phyloP scores from a whole-genome alignment of 345 rosid genomes.

The Citrus maxima region DNA sequence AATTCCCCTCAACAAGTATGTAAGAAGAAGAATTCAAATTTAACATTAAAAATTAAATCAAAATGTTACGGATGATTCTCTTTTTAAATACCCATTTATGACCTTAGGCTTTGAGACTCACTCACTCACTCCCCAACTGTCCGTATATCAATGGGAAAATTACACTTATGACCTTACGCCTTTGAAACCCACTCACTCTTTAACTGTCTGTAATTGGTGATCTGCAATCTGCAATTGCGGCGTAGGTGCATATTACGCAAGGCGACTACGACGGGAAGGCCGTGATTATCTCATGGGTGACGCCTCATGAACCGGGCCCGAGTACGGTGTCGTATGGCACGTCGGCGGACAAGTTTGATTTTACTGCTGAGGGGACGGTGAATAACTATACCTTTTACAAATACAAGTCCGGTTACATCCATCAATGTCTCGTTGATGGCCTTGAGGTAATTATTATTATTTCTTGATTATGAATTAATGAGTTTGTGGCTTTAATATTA shows the following conservation, averaged over 20 bases:
- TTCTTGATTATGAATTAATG: constrained; percentile 8
- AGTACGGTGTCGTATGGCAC: constrained; percentile 61
- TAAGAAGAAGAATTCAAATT: constrained; percentile 4
- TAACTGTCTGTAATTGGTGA: not conserved
- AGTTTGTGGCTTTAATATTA: not conserved
- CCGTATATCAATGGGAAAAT: too few species aligned
- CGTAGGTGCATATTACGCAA: constrained; percentile 87
- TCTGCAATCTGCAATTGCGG: too few species aligned
- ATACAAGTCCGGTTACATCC: constrained; percentile 84
- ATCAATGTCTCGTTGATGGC: constrained; percentile 68
- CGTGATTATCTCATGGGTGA: constrained; percentile 87
- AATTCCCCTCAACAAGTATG: constrained; percentile 95
- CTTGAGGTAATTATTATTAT: constrained; percentile 56
- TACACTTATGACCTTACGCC: not conserved
- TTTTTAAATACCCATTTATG: too few species aligned
- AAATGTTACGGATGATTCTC: too few species aligned
- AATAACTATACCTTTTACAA: constrained; percentile 69
- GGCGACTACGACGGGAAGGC: constrained; percentile 91
- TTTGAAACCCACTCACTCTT: too few species aligned
- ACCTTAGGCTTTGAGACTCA: too few species aligned
- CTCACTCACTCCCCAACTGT: too few species aligned
- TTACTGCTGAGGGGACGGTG: constrained; percentile 55
- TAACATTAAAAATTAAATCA: too few species aligned
- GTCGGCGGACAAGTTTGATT: constrained; percentile 41
- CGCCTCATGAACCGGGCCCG: constrained; percentile 61